Evolutionary conservation across 2,329 filamentous ascomycete species (phyloP).

Genomic region (Stemphylium vesicarium): DNA sequence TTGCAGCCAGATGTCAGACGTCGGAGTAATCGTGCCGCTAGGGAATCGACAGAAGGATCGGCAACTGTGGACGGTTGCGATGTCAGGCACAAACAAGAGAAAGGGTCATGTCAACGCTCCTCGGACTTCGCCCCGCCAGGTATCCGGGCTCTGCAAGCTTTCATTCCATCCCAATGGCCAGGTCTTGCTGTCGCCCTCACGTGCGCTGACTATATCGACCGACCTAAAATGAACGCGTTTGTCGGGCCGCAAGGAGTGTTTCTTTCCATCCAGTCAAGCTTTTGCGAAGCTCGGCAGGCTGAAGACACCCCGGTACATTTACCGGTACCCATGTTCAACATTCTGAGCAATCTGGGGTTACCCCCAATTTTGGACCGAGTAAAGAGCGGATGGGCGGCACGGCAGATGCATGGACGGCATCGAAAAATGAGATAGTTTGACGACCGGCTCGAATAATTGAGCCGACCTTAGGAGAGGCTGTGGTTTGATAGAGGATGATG

Average conservation of each 20-base stretch:
- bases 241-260: not conserved
- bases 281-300: not conserved
- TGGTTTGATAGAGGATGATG: too few relatives aligned
- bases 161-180: not conserved
- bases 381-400: not conserved
- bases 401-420: conserved; percentile 3
- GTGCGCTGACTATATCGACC: not conserved
- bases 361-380: not conserved
- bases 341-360: not conserved
- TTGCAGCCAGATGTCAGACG: not conserved
- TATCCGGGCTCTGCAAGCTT: too few relatives aligned
- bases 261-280: not conserved
- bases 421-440: too few relatives aligned
- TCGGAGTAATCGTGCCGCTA: conserved; percentile 1
- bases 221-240: not conserved
- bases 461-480: too few relatives aligned
- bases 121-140: not conserved
- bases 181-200: not conserved
- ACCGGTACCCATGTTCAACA: not conserved
- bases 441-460: too few relatives aligned
- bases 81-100: not conserved
- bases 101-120: not conserved
- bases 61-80: conserved; percentile 1
- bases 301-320: not conserved
- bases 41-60: not conserved